phyloP scores from a whole-genome alignment of 2,329 filamentous ascomycete species.

The Aspergillus nomiae region DNA sequence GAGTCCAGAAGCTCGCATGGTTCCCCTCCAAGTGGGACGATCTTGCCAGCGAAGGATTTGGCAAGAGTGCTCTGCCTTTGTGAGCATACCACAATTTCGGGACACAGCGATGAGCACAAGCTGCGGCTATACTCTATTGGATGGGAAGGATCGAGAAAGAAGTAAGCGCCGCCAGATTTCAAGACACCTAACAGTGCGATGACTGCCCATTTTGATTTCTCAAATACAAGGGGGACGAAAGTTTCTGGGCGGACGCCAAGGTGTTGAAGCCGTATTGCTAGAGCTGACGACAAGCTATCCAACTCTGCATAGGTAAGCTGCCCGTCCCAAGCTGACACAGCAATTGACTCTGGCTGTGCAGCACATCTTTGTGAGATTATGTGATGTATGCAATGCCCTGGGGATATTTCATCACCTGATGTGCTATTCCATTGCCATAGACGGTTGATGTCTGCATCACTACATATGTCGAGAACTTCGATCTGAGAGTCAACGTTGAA shows the following conservation, averaged over 20 bases:
- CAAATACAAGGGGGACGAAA: neutral
- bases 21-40: too few relatives aligned
- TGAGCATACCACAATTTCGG: neutral
- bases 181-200: neutral
- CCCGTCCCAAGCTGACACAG: neutral
- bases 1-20: neutral
- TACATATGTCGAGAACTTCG: too few relatives aligned
- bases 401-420: too few relatives aligned
- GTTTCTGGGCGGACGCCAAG: neutral
- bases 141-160: neutral
- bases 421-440: too few relatives aligned
- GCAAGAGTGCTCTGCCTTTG: neutral
- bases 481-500: too few relatives aligned
- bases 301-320: neutral
- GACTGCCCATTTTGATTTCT: neutral
- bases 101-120: neutral
- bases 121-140: neutral
- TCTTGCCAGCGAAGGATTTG: too few relatives aligned
- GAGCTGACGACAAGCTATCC: neutral
- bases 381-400: neutral
- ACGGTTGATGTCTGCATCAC: too few relatives aligned
- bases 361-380: neutral
- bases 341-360: neutral
- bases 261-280: neutral
- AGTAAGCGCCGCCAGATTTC: neutral